Percentiles rank a stretch among this genome's conserved stretches.
Evolutionary conservation across 805 yeast species (phyloP).

Genomic region (Dipodascus geniculatus): DNA sequence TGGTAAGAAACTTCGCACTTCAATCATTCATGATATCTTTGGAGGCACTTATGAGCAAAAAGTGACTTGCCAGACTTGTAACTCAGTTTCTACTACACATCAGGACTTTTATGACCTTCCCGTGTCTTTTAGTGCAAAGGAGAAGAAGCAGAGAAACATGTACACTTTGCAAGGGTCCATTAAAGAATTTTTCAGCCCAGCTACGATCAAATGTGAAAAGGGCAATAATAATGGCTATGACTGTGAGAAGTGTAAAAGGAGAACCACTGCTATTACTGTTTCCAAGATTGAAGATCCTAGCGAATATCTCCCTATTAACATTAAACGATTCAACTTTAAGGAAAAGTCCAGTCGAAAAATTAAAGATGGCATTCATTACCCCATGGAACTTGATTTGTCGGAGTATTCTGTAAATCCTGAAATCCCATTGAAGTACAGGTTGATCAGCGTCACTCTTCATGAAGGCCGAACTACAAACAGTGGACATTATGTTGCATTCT

Average conservation of each 20-base stretch:
- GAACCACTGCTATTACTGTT: slow-evolving; percentile 67
- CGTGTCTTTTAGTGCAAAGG: slow-evolving; percentile 46
- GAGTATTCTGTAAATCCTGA: slow-evolving; percentile 30
- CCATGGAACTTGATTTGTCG: slow-evolving; percentile 62
- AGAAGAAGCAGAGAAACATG: slow-evolving; percentile 17
- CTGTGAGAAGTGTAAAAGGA: slow-evolving; percentile 75
- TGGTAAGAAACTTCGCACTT: slow-evolving; percentile 70
- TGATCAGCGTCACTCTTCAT: slow-evolving; percentile 79
- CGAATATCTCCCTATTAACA: slow-evolving; percentile 74
- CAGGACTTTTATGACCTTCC: slow-evolving; percentile 93
- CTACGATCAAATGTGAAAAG: slow-evolving; percentile 52
- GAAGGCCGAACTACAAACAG: slow-evolving; percentile 87
- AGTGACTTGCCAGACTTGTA: slow-evolving; percentile 74
- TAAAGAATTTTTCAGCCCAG: slow-evolving; percentile 72
- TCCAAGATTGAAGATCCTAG: slow-evolving; percentile 73
- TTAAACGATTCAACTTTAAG: slow-evolving; percentile 78
- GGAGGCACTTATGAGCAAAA: slow-evolving; percentile 83
- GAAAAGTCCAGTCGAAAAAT: slow-evolving; percentile 56
- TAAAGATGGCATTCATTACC: slow-evolving; percentile 75
- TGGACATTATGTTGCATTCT: slow-evolving; percentile 88
- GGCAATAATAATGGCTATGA: slow-evolving; percentile 48
- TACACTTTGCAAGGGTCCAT: slow-evolving; percentile 69
- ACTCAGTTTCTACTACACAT: slow-evolving; percentile 71
- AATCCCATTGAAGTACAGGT: slow-evolving; percentile 49
- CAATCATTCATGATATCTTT: slow-evolving; percentile 83